phyloP scores from a whole-genome alignment of 345 rosid genomes.

The Cardamine occulta region DNA sequence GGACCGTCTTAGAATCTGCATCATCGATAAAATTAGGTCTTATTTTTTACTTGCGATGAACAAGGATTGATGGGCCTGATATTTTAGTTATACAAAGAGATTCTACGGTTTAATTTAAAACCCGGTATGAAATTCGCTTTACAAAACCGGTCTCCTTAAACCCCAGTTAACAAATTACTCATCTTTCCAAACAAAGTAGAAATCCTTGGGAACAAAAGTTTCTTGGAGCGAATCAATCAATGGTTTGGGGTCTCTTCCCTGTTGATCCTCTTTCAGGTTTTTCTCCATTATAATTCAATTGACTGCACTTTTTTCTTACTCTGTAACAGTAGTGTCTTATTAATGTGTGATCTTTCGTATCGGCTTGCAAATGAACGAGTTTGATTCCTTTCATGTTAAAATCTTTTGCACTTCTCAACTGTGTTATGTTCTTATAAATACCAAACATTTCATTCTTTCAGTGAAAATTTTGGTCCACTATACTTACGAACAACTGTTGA shows the following conservation, averaged over 20 bases:
- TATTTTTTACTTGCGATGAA: too few relatives aligned
- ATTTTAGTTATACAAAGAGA: neutral
- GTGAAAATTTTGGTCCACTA: neutral
- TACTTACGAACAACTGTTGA: neutral
- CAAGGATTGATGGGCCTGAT: neutral
- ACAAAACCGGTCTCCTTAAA: conserved; percentile 21
- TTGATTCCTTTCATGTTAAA: conserved; percentile 9
- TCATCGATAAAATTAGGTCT: too few relatives aligned
- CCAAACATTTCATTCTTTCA: neutral
- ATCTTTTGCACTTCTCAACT: neutral
- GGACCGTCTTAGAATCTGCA: too few relatives aligned
- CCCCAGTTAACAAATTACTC: neutral
- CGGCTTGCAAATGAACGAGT: conserved; percentile 23
- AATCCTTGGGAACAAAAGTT: conserved; percentile 11
- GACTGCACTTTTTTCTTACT: neutral
- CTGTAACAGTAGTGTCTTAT: neutral
- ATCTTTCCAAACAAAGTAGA: neutral
- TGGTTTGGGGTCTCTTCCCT: conserved; percentile 89
- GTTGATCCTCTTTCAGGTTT: conserved; percentile 72
- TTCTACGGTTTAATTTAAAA: neutral
- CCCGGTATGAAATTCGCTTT: neutral
- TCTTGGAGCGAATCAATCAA: conserved; percentile 47
- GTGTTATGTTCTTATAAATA: neutral
- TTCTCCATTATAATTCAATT: neutral
- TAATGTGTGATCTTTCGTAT: neutral